A percentile compares a stretch with the other conserved stretches of the same genome.
Conservation (phyloP, 345 rosid species). For the Brassica incana region DNA sequence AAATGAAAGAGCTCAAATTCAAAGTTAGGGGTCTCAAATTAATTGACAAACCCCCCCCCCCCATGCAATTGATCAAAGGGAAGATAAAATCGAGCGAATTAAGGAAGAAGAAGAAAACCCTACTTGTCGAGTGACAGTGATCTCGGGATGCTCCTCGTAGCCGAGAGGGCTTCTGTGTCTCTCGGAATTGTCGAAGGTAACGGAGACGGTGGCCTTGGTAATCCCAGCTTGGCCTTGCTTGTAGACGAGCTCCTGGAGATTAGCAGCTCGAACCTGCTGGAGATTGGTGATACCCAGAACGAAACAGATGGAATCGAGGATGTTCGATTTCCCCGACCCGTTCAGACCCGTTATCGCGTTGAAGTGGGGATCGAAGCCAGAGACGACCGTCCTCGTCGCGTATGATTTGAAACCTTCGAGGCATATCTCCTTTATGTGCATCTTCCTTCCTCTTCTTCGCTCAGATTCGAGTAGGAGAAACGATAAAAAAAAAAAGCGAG, state of each 20-base stretch:
- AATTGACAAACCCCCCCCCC: too few species aligned
- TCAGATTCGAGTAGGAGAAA: background rate
- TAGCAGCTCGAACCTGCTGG: slow-evolving; percentile 97
- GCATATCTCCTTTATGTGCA: slow-evolving; percentile 87
- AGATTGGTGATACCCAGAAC: slow-evolving; percentile 96
- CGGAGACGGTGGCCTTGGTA: slow-evolving; percentile 89
- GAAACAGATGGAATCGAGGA: slow-evolving; percentile 95
- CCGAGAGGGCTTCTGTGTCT: slow-evolving; percentile 83
- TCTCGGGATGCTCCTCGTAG: slow-evolving; percentile 79
- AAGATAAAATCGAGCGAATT: too few species aligned
- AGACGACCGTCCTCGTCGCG: slow-evolving; percentile 90
- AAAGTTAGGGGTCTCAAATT: background rate
- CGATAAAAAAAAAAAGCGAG: background rate
- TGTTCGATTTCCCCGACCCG: slow-evolving; percentile 99
- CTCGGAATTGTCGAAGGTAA: slow-evolving; percentile 86
- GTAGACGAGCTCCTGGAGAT: slow-evolving; percentile 96
- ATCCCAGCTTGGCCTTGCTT: slow-evolving; percentile 99
- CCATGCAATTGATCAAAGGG: too few species aligned
- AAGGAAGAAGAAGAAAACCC: background rate
- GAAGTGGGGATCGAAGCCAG: slow-evolving; percentile 90
- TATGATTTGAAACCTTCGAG: slow-evolving; percentile 97
- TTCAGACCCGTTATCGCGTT: slow-evolving; percentile 96
- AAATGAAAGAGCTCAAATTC: background rate
- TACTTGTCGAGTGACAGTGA: slow-evolving; percentile 92
- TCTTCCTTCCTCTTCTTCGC: slow-evolving; percentile 29